A percentile compares a stretch with the other conserved stretches of the same genome.
Evolutionary conservation across 495 filamentous ascomycete genomes (phyloP).

Genomic region (Aspergillus mulundensis): DNA sequence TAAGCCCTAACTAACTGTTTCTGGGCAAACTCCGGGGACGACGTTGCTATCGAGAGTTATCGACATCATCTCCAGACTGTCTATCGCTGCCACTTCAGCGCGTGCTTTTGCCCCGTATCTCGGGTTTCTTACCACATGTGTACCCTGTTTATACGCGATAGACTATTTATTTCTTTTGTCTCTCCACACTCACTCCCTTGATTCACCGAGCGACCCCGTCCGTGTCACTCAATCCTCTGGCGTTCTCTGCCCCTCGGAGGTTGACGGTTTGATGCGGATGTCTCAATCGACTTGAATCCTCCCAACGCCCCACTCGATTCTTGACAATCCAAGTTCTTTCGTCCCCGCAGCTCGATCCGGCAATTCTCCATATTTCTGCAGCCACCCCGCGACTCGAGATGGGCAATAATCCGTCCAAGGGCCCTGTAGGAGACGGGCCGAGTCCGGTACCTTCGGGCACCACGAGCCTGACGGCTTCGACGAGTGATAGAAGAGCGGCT

Average conservation of each 20-base stretch:
- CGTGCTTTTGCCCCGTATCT: slow-evolving; percentile 2
- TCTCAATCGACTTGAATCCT: slow-evolving; percentile 14
- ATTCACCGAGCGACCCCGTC: neutral
- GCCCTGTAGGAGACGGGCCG: slow-evolving; percentile 35
- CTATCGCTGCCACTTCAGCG: slow-evolving; percentile 3
- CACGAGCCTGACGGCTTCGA: slow-evolving; percentile 23
- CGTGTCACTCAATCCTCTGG: slow-evolving; percentile 4
- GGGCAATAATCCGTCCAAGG: slow-evolving; percentile 51
- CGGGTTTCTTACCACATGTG: slow-evolving; percentile 4
- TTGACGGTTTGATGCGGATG: slow-evolving; percentile 23
- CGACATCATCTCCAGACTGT: slow-evolving; percentile 20
- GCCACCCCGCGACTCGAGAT: slow-evolving; percentile 24
- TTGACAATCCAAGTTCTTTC: neutral
- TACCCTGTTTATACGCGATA: slow-evolving; percentile 6
- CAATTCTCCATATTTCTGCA: neutral
- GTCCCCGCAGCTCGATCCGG: neutral
- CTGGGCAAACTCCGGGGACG: slow-evolving; percentile 20
- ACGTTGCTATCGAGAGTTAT: slow-evolving; percentile 1
- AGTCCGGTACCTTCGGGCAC: slow-evolving; percentile 23
- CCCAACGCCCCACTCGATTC: slow-evolving; percentile 3
- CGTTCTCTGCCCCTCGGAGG: slow-evolving; percentile 14
- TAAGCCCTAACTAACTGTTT: slow-evolving; percentile 22
- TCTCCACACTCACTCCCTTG: neutral
- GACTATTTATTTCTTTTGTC: slow-evolving; percentile 6
- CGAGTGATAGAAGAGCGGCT: slow-evolving; percentile 35